Evolutionary conservation across 371 early-diverging fungal species (phyloP).

Genomic region (Fennellomyces sp.): DNA sequence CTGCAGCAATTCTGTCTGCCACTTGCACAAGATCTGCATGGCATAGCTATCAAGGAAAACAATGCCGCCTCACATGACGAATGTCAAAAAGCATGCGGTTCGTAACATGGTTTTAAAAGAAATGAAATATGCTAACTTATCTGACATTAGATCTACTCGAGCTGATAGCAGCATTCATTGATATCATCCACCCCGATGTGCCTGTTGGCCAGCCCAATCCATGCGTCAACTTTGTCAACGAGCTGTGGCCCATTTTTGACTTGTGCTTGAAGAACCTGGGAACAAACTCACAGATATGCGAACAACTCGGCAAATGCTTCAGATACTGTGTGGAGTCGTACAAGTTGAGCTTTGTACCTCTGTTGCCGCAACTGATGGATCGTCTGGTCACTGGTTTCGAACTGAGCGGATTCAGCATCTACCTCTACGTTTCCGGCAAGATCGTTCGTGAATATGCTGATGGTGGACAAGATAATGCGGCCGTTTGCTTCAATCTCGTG

Average conservation of each 20-base stretch:
- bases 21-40: constrained; percentile 69
- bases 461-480: constrained; percentile 40
- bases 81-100: constrained; percentile 8
- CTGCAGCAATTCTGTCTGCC: constrained; percentile 86
- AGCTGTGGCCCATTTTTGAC: constrained; percentile 81
- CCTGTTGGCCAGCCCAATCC: constrained; percentile 65
- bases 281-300: constrained; percentile 54
- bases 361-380: constrained; percentile 57
- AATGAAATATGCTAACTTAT: neutral
- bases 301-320: constrained; percentile 70
- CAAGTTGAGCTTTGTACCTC: constrained; percentile 54
- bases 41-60: constrained; percentile 42
- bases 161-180: constrained; percentile 58
- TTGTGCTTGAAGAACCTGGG: constrained; percentile 58
- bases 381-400: constrained; percentile 65
- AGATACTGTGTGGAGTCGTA: constrained; percentile 67
- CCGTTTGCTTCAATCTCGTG: constrained; percentile 38
- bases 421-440: constrained; percentile 74
- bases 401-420: constrained; percentile 63
- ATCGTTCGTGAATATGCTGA: constrained; percentile 40
- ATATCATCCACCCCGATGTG: constrained; percentile 54
- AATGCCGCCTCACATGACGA: constrained; percentile 31
- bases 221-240: constrained; percentile 69
- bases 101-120: neutral
- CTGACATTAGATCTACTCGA: constrained; percentile 40